Evolutionary conservation across 2,329 filamentous ascomycete genomes (phyloP).

Genomic region (Lecanicillium sp.): DNA sequence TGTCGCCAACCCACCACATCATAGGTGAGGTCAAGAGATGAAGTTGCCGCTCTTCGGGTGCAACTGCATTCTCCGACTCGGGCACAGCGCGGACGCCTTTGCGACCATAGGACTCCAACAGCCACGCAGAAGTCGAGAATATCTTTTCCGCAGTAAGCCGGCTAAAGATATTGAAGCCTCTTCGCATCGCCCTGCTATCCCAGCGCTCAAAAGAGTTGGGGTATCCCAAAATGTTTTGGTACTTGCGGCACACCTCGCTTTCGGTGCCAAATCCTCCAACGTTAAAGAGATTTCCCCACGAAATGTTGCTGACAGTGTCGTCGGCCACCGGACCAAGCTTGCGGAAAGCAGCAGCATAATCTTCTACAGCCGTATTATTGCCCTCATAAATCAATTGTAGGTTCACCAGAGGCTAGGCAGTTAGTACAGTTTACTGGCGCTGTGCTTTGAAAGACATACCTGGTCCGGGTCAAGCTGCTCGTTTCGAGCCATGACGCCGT

Average conservation of each 20-base stretch:
- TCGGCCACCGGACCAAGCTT: constrained; percentile 7
- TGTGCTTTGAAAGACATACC: not conserved
- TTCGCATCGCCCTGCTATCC: constrained; percentile 6
- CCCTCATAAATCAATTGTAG: constrained; percentile 9
- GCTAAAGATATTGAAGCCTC: constrained; percentile 6
- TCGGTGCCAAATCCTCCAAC: constrained; percentile 5
- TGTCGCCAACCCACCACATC: constrained; percentile 8
- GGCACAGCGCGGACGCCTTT: constrained; percentile 5
- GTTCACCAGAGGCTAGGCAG: constrained; percentile 8
- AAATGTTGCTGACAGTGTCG: not conserved
- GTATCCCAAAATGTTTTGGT: constrained; percentile 9
- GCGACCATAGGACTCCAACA: constrained; percentile 7
- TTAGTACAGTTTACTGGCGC: not conserved
- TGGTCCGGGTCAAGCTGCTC: not conserved
- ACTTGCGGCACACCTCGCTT: constrained; percentile 6
- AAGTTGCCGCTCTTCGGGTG: constrained; percentile 8
- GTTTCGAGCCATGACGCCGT: constrained; percentile 3
- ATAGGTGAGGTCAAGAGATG: constrained; percentile 9
- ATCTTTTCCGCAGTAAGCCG: constrained; percentile 6
- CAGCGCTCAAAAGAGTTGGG: constrained; percentile 10
- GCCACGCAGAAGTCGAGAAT: constrained; percentile 2
- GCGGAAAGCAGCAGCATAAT: constrained; percentile 10
- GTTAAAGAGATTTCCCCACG: constrained; percentile 7
- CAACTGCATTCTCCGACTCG: constrained; percentile 6
- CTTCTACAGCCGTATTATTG: not conserved